A percentile compares a stretch with the other conserved stretches of the same genome.
These are phyloP conservation scores for Aspergillus wentii DNA, from an alignment of 495 filamentous ascomycete genomes.

Conservation along the genomic window DNA sequence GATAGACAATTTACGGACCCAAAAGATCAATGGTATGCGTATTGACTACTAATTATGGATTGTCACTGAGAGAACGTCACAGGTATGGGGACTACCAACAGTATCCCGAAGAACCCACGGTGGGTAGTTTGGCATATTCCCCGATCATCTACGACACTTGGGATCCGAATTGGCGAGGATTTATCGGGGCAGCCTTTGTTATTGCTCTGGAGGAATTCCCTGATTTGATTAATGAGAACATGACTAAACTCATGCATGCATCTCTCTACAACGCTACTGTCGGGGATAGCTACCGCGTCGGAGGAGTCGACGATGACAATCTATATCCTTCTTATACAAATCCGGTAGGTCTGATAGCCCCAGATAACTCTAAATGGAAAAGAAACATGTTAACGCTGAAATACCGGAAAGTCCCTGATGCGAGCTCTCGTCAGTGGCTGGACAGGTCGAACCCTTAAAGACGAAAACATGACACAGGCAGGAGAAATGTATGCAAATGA, in stretches of 20 bases:
- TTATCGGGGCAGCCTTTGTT: conserved; percentile 36
- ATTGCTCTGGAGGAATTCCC: conserved; percentile 33
- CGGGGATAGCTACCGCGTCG: conserved; percentile 37
- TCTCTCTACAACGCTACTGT: conserved; percentile 30
- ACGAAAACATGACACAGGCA: conserved; percentile 31
- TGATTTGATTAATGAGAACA: conserved; percentile 20
- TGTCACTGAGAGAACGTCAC: conserved; percentile 7
- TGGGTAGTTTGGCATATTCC: conserved; percentile 28
- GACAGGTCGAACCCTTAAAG: conserved; percentile 27
- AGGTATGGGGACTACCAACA: conserved; percentile 36
- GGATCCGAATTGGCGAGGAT: conserved; percentile 42
- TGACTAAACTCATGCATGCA: conserved; percentile 22
- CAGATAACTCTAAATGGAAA: background rate
- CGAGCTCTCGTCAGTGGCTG: conserved; percentile 30
- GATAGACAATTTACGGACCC: conserved; percentile 30
- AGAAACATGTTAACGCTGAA: background rate
- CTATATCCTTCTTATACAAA: conserved; percentile 40
- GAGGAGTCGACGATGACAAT: conserved; percentile 39
- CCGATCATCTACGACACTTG: conserved; percentile 28
- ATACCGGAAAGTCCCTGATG: conserved; percentile 30
- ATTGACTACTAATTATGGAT: background rate
- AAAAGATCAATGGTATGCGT: conserved; percentile 25
- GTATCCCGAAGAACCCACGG: conserved; percentile 33
- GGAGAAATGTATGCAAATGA: conserved; percentile 28
- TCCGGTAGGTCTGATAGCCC: conserved; percentile 2